Evolutionary conservation across 2,329 filamentous ascomycete species (phyloP).

Genomic region (Ascochyta rabiei): DNA sequence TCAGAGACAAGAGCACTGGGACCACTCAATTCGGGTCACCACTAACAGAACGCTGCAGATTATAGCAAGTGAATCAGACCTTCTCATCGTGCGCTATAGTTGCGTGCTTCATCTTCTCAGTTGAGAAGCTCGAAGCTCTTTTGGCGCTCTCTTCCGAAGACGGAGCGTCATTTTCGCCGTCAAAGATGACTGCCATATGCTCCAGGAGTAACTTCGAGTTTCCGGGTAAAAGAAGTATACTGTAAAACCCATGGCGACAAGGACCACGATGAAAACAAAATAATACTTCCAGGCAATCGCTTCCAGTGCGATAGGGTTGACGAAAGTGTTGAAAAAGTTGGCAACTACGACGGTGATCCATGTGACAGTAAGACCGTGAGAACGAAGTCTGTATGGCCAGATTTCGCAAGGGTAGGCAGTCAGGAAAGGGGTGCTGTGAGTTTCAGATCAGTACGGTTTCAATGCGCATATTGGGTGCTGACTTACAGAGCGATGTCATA

Average conservation of each 20-base stretch:
- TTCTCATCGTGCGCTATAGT: neutral
- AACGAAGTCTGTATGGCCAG: conserved; percentile 38
- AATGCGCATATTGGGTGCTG: conserved; percentile 7
- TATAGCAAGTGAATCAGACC: neutral
- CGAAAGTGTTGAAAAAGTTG: conserved; percentile 19
- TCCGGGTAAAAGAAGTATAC: conserved; percentile 21
- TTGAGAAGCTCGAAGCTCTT: neutral
- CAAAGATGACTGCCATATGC: conserved; percentile 19
- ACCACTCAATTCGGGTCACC: neutral
- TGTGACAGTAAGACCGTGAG: conserved; percentile 46
- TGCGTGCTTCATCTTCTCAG: neutral
- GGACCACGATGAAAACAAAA: conserved; percentile 30
- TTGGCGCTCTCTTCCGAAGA: neutral
- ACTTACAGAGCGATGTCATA: conserved; percentile 42
- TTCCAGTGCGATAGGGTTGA: conserved; percentile 24
- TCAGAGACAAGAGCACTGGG: neutral
- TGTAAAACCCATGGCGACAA: conserved; percentile 12
- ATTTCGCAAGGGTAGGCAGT: conserved; percentile 43
- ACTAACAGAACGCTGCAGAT: neutral
- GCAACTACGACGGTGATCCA: conserved; percentile 7
- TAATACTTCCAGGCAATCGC: conserved; percentile 26
- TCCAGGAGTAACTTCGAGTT: conserved; percentile 19
- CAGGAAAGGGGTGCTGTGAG: conserved; percentile 33
- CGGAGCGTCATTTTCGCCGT: conserved; percentile 37
- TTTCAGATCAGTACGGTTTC: conserved; percentile 54